A percentile compares a stretch with the other conserved stretches of the same genome.
Conservation (phyloP, 495 filamentous ascomycete genomes). For the Ascodesmis nigricans region DNA sequence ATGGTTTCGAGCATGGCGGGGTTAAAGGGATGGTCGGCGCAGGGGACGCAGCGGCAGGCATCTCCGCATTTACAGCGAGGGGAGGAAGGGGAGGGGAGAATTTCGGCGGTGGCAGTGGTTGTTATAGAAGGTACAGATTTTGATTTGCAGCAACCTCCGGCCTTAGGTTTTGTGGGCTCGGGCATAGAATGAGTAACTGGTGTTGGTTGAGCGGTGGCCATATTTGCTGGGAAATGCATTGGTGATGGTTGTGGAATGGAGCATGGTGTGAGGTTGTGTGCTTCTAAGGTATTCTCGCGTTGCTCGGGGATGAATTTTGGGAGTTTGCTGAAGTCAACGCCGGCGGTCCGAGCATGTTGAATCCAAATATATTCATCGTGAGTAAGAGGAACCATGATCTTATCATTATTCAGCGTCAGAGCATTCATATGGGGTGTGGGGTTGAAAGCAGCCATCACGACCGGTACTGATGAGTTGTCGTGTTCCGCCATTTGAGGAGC, state of each 20-base stretch:
- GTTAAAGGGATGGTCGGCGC: slow-evolving; percentile 6
- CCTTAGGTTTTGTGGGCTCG: not conserved
- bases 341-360: not conserved
- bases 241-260: too few relatives aligned
- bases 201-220: too few relatives aligned
- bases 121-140: not conserved
- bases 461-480: too few relatives aligned
- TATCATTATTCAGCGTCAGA: not conserved
- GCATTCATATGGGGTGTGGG: too few relatives aligned
- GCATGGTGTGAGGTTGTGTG: too few relatives aligned
- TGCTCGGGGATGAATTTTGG: slow-evolving; percentile 1
- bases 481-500: too few relatives aligned
- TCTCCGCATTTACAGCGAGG: slow-evolving; percentile 5
- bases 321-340: not conserved
- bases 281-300: too few relatives aligned
- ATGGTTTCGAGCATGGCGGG: slow-evolving; percentile 4
- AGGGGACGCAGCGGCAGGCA: slow-evolving; percentile 3
- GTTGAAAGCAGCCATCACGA: too few relatives aligned
- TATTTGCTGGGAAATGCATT: too few relatives aligned
- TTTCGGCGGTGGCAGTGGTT: not conserved
- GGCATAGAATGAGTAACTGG: too few relatives aligned
- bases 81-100: not conserved
- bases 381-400: not conserved
- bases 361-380: not conserved
- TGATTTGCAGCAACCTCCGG: not conserved